These are phyloP conservation scores for Punctularia strigosozonata DNA, from an alignment of 768 basidiomycete genomes.

Conservation along the genomic window DNA sequence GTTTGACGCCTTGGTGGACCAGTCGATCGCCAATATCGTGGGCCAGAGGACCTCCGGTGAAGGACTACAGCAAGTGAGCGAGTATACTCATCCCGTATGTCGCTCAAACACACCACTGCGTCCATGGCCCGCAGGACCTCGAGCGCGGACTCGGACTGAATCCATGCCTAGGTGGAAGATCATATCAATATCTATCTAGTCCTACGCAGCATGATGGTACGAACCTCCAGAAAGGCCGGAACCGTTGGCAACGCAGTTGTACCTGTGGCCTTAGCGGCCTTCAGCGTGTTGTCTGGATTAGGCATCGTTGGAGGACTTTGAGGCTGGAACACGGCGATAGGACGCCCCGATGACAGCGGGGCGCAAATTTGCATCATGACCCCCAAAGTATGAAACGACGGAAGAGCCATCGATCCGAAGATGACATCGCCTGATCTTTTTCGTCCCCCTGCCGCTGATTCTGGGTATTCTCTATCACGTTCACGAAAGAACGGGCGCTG, in stretches of 20 bases:
- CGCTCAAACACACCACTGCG: too few relatives aligned
- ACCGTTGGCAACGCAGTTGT: constrained; percentile 6
- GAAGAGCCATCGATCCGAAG: constrained; percentile 7
- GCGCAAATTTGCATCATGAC: constrained; percentile 6
- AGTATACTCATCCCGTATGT: too few relatives aligned
- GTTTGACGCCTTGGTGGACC: neutral
- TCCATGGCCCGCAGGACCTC: constrained; percentile 6
- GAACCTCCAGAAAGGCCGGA: constrained; percentile 11
- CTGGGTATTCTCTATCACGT: neutral
- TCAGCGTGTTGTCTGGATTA: constrained; percentile 7
- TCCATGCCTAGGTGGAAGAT: constrained; percentile 7
- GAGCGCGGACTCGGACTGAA: constrained; percentile 7
- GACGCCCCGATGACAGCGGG: constrained; percentile 2
- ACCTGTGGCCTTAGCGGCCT: constrained; percentile 2
- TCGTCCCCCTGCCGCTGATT: constrained; percentile 3
- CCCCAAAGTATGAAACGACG: constrained; percentile 9
- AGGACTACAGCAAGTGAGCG: too few relatives aligned
- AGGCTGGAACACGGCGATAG: constrained; percentile 7
- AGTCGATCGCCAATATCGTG: neutral
- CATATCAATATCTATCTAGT: neutral
- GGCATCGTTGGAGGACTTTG: constrained; percentile 8
- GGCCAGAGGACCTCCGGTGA: neutral
- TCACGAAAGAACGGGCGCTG: too few relatives aligned
- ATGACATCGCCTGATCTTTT: neutral
- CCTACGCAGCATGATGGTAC: neutral